phyloP scores from a whole-genome alignment of 2,329 filamentous ascomycete genomes.

The Exophiala aquamarina region DNA sequence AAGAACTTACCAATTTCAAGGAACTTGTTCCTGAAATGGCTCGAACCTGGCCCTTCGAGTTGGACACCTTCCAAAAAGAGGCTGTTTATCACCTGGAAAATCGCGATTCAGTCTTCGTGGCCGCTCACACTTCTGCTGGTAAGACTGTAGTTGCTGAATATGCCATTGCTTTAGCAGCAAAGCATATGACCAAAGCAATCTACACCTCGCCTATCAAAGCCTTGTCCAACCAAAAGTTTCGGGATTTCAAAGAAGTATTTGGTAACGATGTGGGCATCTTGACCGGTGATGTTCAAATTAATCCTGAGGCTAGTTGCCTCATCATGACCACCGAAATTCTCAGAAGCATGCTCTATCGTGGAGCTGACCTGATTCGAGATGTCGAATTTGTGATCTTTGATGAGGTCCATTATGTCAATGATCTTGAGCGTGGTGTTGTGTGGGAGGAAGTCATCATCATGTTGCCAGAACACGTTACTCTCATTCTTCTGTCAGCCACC shows the following conservation, averaged over 20 bases:
- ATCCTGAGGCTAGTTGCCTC: conserved; percentile 92
- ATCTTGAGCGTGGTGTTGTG: conserved; percentile 90
- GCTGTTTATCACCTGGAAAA: conserved; percentile 96
- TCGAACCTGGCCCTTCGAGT: conserved; percentile 91
- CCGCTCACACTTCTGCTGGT: conserved; percentile 93
- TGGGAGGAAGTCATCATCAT: conserved; percentile 99
- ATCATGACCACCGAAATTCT: conserved; percentile 99
- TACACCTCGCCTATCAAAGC: conserved; percentile 99
- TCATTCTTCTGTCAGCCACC: conserved; percentile 92
- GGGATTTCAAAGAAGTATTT: conserved; percentile 86
- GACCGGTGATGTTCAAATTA: conserved; percentile 96
- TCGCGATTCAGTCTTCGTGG: conserved; percentile 96
- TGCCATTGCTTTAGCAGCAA: conserved; percentile 91
- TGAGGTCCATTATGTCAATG: conserved; percentile 98
- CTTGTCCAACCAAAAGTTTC: conserved; percentile 96
- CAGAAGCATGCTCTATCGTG: conserved; percentile 95
- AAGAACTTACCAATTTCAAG: conserved; percentile 88
- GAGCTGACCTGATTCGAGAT: conserved; percentile 91
- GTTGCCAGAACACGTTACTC: conserved; percentile 93
- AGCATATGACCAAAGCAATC: conserved; percentile 99
- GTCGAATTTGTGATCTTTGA: conserved; percentile 99
- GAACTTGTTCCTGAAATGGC: conserved; percentile 97
- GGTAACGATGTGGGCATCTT: conserved; percentile 89
- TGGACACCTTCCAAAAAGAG: conserved; percentile 98
- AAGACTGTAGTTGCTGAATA: conserved; percentile 99